These are phyloP conservation scores for Angomonas ambiguus DNA, from an alignment of 208 protist genomes.

Conservation along the genomic window DNA sequence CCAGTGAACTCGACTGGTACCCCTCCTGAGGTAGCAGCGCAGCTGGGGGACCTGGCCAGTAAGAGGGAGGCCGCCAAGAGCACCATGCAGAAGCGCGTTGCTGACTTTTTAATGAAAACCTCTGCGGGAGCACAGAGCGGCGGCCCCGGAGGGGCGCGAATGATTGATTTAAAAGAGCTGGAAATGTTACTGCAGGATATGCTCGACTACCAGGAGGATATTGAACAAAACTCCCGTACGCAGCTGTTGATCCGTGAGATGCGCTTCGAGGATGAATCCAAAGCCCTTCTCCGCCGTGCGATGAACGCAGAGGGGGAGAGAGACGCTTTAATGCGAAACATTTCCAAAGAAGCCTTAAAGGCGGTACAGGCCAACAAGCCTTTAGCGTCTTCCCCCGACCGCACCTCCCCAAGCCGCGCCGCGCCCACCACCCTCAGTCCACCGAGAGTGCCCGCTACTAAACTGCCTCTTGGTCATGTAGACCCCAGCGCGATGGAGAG, in stretches of 20 bases:
- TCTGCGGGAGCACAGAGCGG: not conserved
- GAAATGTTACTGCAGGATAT: constrained; percentile 57
- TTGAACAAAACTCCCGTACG: constrained; percentile 44
- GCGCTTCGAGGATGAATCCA: constrained; percentile 43
- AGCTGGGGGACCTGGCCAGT: constrained; percentile 19
- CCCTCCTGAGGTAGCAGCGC: constrained; percentile 18
- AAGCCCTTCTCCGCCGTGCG: constrained; percentile 19
- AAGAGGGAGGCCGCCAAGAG: constrained; percentile 23
- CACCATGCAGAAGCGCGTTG: constrained; percentile 50
- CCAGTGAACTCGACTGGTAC: constrained; percentile 14
- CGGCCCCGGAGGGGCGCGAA: not conserved
- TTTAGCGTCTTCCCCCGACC: not conserved
- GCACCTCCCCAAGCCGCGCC: not conserved
- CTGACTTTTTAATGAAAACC: constrained; percentile 20
- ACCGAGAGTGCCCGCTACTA: not conserved
- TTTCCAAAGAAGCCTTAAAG: constrained; percentile 17
- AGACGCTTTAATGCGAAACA: constrained; percentile 27
- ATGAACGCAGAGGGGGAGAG: constrained; percentile 34
- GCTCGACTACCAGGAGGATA: constrained; percentile 68
- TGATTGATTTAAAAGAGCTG: constrained; percentile 46
- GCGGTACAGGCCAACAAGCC: not conserved
- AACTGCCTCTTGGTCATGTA: not conserved
- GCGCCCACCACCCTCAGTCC: not conserved
- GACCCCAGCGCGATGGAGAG: not conserved
- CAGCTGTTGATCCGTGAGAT: constrained; percentile 52